phyloP scores from a whole-genome alignment of 495 filamentous ascomycete species.

The Hypoxylon intermedium region DNA sequence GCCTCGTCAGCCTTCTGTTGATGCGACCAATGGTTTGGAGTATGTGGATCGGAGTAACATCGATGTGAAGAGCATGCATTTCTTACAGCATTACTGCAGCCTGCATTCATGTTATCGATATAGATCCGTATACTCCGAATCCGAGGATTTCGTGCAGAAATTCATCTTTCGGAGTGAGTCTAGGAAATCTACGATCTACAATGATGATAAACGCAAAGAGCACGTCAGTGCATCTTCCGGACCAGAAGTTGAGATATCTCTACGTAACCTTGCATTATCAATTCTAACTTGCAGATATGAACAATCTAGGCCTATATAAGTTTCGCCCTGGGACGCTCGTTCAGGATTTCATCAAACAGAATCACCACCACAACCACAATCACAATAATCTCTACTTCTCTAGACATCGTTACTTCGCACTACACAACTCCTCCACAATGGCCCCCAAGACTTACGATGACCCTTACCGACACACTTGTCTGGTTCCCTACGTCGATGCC shows the following conservation, averaged over 20 bases:
- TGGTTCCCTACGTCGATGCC: slow-evolving; percentile 1
- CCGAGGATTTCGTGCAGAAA: too few species aligned
- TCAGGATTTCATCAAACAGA: neutral
- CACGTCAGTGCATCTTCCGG: too few species aligned
- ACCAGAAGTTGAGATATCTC: too few species aligned
- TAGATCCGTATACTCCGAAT: too few species aligned
- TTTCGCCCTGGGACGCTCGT: neutral
- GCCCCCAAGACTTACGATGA: neutral
- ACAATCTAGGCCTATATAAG: neutral
- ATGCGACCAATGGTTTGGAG: neutral
- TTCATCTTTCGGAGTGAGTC: too few species aligned
- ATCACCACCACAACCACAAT: neutral
- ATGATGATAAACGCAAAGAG: too few species aligned
- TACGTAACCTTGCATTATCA: too few species aligned
- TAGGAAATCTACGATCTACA: too few species aligned
- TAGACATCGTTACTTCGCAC: neutral
- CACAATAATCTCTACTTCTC: neutral
- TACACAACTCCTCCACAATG: neutral
- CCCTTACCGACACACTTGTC: neutral
- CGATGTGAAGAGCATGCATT: neutral
- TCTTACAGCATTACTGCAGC: neutral
- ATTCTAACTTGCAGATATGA: too few species aligned
- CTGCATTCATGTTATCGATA: too few species aligned
- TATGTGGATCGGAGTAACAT: neutral
- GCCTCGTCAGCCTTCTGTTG: neutral